Conservation (phyloP, 2,329 filamentous ascomycete genomes). For the Didymella glomerata region DNA sequence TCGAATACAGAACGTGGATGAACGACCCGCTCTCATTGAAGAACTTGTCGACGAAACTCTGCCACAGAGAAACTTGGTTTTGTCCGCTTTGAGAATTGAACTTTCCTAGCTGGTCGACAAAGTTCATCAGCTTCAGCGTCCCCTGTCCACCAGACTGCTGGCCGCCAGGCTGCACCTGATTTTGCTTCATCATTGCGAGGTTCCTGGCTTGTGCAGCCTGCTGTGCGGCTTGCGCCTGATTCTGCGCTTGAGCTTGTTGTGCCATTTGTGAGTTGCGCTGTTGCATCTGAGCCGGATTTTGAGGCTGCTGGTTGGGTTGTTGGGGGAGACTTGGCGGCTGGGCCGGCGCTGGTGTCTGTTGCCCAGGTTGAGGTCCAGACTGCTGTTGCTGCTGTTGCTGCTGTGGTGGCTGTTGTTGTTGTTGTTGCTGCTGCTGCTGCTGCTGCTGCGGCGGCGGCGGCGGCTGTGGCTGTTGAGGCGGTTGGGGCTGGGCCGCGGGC, state of each 20-base stretch:
- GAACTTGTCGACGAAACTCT: conserved; percentile 78
- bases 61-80: conserved; percentile 80
- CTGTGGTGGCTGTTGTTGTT: conserved; percentile 39
- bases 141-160: conserved; percentile 46
- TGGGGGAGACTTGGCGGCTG: conserved; percentile 46
- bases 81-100: conserved; percentile 57
- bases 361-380: conserved; percentile 55
- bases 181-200: conserved; percentile 45
- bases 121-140: conserved; percentile 63
- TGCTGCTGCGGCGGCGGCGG: conserved; percentile 50
- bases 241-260: conserved; percentile 36
- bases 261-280: conserved; percentile 28
- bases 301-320: conserved; percentile 47
- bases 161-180: conserved; percentile 33
- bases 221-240: conserved; percentile 29
- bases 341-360: conserved; percentile 53
- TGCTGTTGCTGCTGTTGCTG: conserved; percentile 42
- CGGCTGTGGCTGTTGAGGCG: conserved; percentile 50
- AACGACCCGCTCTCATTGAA: conserved; percentile 82
- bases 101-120: conserved; percentile 64
- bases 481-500: conserved; percentile 48
- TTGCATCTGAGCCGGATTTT: conserved; percentile 46
- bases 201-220: conserved; percentile 31
- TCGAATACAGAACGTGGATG: conserved; percentile 70
- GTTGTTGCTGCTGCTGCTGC: conserved; percentile 53